phyloP scores from a whole-genome alignment of 805 yeast species.

The Schwanniomyces pseudopolymorphus region DNA sequence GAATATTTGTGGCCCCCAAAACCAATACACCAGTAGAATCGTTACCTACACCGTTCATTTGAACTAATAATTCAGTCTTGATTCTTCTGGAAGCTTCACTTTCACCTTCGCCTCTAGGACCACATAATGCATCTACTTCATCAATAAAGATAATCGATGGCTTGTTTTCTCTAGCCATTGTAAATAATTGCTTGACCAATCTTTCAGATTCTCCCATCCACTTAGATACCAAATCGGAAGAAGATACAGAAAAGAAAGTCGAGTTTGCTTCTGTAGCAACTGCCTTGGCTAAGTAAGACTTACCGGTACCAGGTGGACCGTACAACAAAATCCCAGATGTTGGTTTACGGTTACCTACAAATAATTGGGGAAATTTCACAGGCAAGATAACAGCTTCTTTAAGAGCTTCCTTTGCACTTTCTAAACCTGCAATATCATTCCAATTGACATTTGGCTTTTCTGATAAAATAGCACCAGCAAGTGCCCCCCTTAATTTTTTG shows the following conservation, averaged over 20 bases:
- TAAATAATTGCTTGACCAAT: slow-evolving; percentile 88
- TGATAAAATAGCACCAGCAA: slow-evolving; percentile 85
- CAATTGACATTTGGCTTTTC: slow-evolving; percentile 92
- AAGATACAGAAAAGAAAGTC: slow-evolving; percentile 93
- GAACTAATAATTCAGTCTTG: slow-evolving; percentile 92
- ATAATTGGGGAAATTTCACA: slow-evolving; percentile 91
- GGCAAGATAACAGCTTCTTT: slow-evolving; percentile 98
- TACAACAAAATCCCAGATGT: slow-evolving; percentile 79
- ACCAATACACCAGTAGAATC: slow-evolving; percentile 91
- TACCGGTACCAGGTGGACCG: slow-evolving; percentile 92
- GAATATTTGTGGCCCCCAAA: slow-evolving; percentile 96
- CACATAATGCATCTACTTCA: slow-evolving; percentile 97
- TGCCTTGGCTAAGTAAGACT: slow-evolving; percentile 94
- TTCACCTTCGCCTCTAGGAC: slow-evolving; percentile 97
- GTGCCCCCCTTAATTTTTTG: slow-evolving; percentile 85
- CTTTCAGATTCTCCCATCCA: slow-evolving; percentile 99
- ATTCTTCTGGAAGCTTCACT: slow-evolving; percentile 95
- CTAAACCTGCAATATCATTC: slow-evolving; percentile 96
- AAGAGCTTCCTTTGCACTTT: slow-evolving; percentile 90
- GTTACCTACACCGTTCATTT: slow-evolving; percentile 98
- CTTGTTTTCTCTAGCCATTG: slow-evolving; percentile 94
- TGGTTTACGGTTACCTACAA: slow-evolving; percentile 93
- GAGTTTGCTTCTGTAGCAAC: slow-evolving; percentile 98
- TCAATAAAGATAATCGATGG: slow-evolving; percentile 96
- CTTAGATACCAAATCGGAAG: slow-evolving; percentile 92